These are phyloP conservation scores for Fagus sylvatica DNA, from an alignment of 306 rosid species.

Conservation along the genomic window DNA sequence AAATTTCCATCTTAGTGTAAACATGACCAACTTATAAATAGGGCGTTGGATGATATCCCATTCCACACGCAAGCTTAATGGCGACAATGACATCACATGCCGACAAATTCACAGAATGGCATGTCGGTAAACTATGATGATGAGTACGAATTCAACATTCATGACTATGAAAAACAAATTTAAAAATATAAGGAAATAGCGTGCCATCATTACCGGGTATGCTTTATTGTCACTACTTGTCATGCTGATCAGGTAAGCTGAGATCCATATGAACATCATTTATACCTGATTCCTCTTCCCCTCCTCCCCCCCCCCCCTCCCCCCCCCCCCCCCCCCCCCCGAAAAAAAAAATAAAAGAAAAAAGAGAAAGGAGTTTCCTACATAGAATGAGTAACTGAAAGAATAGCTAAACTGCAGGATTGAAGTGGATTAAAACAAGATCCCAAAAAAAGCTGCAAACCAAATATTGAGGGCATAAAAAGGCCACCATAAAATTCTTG, in stretches of 20 bases:
- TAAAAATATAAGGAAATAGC: neutral
- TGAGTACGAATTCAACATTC: neutral
- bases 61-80: constrained; percentile 4
- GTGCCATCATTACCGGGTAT: constrained; percentile 5
- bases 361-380: neutral
- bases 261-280: neutral
- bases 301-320: neutral
- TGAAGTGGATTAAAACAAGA: neutral
- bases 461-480: neutral
- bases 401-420: neutral
- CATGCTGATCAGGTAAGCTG: neutral
- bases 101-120: neutral
- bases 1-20: neutral
- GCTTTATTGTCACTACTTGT: neutral
- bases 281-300: neutral
- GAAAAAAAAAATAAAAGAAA: neutral
- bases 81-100: neutral
- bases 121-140: constrained; percentile 1
- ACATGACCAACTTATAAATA: constrained; percentile 2
- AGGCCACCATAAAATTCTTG: neutral
- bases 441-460: neutral
- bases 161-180: neutral
- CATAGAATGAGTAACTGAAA: neutral
- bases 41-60: neutral
- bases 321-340: neutral